phyloP scores from a whole-genome alignment of 2,329 filamentous ascomycete species.

The Aspergillus sclerotialis region DNA sequence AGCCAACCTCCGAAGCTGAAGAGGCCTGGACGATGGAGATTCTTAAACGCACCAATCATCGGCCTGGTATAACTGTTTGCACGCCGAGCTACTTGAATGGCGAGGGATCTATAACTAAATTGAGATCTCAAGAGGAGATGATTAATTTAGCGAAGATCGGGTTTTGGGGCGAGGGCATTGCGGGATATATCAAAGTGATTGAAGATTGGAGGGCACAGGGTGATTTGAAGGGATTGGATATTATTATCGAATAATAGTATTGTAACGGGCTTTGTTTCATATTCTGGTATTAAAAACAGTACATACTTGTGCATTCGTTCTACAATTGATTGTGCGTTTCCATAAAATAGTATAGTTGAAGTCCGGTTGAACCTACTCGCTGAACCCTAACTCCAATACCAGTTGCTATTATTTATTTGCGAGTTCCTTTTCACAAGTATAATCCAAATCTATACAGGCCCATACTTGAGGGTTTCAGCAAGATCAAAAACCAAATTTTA shows the following conservation, averaged over 20 bases:
- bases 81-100: slow-evolving; percentile 50
- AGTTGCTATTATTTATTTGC: too few species aligned
- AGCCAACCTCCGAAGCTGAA: slow-evolving; percentile 31
- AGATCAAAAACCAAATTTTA: background rate
- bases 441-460: background rate
- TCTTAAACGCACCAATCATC: slow-evolving; percentile 33
- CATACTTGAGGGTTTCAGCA: background rate
- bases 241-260: background rate
- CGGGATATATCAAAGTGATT: slow-evolving; percentile 20
- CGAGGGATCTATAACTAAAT: slow-evolving; percentile 31
- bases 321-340: too few species aligned
- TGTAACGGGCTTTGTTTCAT: too few species aligned
- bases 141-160: slow-evolving; percentile 25
- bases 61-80: slow-evolving; percentile 40
- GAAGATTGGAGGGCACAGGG: slow-evolving; percentile 20
- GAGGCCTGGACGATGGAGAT: slow-evolving; percentile 41
- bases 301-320: too few species aligned
- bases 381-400: too few species aligned
- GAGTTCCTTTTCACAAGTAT: too few species aligned
- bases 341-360: background rate
- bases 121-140: slow-evolving; percentile 19
- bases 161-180: slow-evolving; percentile 26
- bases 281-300: too few species aligned
- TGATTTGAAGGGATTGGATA: slow-evolving; percentile 16
- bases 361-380: background rate